Conservation (phyloP, 495 filamentous ascomycete species). For the Penicillium salamii region DNA sequence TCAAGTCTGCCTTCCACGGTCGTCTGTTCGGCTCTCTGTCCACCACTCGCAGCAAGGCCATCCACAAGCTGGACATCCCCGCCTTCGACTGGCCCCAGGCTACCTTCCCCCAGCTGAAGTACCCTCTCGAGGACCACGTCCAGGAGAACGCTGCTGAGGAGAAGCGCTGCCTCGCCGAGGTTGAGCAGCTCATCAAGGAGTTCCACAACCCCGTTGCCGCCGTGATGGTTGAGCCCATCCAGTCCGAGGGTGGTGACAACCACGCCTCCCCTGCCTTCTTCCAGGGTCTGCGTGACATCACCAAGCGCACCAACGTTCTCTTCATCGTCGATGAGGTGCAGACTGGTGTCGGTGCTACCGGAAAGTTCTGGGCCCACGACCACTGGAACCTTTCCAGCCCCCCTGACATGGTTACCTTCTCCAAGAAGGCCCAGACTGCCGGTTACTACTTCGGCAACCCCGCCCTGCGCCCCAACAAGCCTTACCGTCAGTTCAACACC, state of each 20-base stretch:
- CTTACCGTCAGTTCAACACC: slow-evolving; percentile 99
- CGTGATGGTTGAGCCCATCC: slow-evolving; percentile 91
- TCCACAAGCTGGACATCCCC: slow-evolving; percentile 98
- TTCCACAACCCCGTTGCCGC: slow-evolving; percentile 87
- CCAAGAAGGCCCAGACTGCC: slow-evolving; percentile 97
- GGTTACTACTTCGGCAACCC: slow-evolving; percentile 94
- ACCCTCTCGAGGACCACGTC: slow-evolving; percentile 81
- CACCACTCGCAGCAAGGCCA: slow-evolving; percentile 92
- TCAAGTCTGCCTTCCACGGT: slow-evolving; percentile 93
- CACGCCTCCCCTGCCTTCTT: slow-evolving; percentile 95
- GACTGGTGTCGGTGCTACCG: slow-evolving; percentile 89
- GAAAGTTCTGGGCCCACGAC: slow-evolving; percentile 98
- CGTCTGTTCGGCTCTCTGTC: slow-evolving; percentile 89
- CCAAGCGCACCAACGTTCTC: slow-evolving; percentile 79
- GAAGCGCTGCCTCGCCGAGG: slow-evolving; percentile 80
- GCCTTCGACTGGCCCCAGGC: slow-evolving; percentile 99
- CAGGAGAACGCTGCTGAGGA: slow-evolving; percentile 84
- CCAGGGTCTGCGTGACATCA: slow-evolving; percentile 79
- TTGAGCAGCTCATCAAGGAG: slow-evolving; percentile 80
- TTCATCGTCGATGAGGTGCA: slow-evolving; percentile 99
- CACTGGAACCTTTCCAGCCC: slow-evolving; percentile 86
- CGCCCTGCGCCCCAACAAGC: slow-evolving; percentile 89
- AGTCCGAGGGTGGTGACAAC: slow-evolving; percentile 98
- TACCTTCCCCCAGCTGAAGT: slow-evolving; percentile 83
- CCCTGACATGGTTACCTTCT: slow-evolving; percentile 98